Evolutionary conservation across 2,329 filamentous ascomycete species (phyloP).

Genomic region (Ploettnerulaceae sp.): DNA sequence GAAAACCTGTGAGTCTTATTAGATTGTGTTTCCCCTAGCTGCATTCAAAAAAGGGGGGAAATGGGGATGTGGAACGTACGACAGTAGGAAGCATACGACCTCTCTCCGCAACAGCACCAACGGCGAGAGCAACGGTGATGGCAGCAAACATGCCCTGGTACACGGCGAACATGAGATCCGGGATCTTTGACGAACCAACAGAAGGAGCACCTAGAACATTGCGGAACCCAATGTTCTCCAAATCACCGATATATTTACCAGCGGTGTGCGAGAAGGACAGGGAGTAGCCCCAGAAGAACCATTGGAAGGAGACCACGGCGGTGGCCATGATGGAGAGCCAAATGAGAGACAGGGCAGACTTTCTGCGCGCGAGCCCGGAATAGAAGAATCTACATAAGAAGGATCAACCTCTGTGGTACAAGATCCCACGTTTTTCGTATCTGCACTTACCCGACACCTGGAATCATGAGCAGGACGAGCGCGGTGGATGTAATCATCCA

Average conservation of each 20-base stretch:
- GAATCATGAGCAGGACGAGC: constrained; percentile 86
- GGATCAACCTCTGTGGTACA: constrained; percentile 23
- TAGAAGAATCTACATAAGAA: constrained; percentile 65
- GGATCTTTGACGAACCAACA: constrained; percentile 66
- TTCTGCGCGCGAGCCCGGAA: constrained; percentile 80
- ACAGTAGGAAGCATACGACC: constrained; percentile 36
- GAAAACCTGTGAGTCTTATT: constrained; percentile 71
- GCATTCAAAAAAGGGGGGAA: background rate
- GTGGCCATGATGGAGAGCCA: constrained; percentile 87
- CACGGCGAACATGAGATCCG: constrained; percentile 78
- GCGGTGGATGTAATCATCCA: constrained; percentile 81
- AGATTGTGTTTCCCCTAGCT: background rate
- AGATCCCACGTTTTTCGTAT: constrained; percentile 16
- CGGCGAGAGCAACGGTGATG: constrained; percentile 80
- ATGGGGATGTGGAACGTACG: constrained; percentile 1
- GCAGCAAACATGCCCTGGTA: constrained; percentile 87
- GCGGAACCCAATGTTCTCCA: constrained; percentile 74
- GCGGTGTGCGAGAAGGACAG: constrained; percentile 52
- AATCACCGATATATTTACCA: constrained; percentile 64
- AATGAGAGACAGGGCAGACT: constrained; percentile 83
- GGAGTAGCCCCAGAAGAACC: constrained; percentile 56
- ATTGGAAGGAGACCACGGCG: constrained; percentile 81
- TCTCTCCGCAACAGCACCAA: constrained; percentile 80
- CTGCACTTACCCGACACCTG: constrained; percentile 65
- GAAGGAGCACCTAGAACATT: constrained; percentile 72